Evolutionary conservation across 768 basidiomycete genomes (phyloP).

Genomic region (Rhodotorula diobovata): DNA sequence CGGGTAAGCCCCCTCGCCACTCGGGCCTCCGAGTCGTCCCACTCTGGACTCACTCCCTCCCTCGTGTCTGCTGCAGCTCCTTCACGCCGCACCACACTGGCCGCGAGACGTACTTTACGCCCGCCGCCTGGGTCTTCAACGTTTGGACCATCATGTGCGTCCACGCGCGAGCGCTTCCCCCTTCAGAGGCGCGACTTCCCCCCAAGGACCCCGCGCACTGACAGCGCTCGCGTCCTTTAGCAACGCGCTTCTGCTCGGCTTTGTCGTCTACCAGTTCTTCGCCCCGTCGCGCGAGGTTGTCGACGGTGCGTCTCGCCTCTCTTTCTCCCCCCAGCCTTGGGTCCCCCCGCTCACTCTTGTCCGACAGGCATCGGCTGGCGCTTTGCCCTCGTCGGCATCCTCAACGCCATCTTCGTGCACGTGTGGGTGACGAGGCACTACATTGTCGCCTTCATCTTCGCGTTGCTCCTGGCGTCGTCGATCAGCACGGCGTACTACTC

Average conservation of each 20-base stretch:
- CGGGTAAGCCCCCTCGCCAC: background rate
- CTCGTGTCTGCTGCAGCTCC: background rate
- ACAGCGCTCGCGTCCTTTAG: background rate
- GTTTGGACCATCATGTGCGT: conserved; percentile 56
- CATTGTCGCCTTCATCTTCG: conserved; percentile 69
- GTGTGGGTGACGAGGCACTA: conserved; percentile 21
- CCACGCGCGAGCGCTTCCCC: conserved; percentile 64
- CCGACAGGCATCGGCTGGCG: conserved; percentile 87
- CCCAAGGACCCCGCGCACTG: too few relatives aligned
- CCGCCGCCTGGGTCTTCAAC: conserved; percentile 87
- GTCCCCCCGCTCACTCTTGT: too few relatives aligned
- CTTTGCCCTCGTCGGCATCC: conserved; percentile 76
- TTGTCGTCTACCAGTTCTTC: conserved; percentile 58
- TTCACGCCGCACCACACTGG: conserved; percentile 54
- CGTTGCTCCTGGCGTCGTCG: conserved; percentile 76
- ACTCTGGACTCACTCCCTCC: too few relatives aligned
- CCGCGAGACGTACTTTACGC: conserved; percentile 88
- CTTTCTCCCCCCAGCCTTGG: too few relatives aligned
- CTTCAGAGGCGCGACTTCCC: background rate
- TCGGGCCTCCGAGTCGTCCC: too few relatives aligned
- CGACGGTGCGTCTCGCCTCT: too few relatives aligned
- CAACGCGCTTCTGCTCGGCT: conserved; percentile 84
- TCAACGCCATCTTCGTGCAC: conserved; percentile 76
- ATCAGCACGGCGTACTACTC: conserved; percentile 62
- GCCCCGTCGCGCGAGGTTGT: conserved; percentile 54